Evolutionary conservation across 2,329 filamentous ascomycete species (phyloP).

Genomic region (Phialophora verrucosa): DNA sequence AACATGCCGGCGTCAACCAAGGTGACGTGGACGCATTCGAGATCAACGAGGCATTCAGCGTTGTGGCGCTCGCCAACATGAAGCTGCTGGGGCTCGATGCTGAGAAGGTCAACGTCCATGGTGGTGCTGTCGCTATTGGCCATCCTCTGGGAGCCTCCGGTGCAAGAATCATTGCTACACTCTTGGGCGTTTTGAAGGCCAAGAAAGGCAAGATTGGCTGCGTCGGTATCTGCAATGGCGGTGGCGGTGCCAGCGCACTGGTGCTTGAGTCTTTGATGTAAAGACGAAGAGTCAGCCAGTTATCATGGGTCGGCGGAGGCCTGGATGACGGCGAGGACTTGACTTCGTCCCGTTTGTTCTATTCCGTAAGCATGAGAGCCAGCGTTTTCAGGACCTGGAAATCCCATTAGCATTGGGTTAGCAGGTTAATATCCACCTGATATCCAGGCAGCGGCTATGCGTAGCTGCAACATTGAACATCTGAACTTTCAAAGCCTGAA

Average conservation of each 20-base stretch:
- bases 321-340: neutral
- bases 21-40: constrained; percentile 89
- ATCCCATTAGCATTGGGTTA: neutral
- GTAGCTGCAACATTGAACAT: neutral
- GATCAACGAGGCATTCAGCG: constrained; percentile 99
- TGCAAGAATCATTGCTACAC: constrained; percentile 88
- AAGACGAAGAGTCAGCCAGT: constrained; percentile 9
- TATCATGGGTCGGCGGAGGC: neutral
- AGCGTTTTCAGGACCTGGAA: neutral
- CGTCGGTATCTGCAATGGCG: constrained; percentile 97
- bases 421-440: neutral
- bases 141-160: constrained; percentile 94
- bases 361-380: neutral
- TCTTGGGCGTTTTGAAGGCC: constrained; percentile 85
- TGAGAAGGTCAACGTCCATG: constrained; percentile 93
- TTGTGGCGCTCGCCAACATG: constrained; percentile 94
- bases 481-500: neutral
- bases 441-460: neutral
- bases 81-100: constrained; percentile 81
- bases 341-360: neutral
- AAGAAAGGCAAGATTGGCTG: constrained; percentile 93
- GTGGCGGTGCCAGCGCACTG: constrained; percentile 90
- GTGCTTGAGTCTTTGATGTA: constrained; percentile 73
- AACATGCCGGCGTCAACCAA: constrained; percentile 83
- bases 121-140: constrained; percentile 92